These are phyloP conservation scores for Penicillium roqueforti DNA, from an alignment of 495 filamentous ascomycete species.

Conservation along the genomic window DNA sequence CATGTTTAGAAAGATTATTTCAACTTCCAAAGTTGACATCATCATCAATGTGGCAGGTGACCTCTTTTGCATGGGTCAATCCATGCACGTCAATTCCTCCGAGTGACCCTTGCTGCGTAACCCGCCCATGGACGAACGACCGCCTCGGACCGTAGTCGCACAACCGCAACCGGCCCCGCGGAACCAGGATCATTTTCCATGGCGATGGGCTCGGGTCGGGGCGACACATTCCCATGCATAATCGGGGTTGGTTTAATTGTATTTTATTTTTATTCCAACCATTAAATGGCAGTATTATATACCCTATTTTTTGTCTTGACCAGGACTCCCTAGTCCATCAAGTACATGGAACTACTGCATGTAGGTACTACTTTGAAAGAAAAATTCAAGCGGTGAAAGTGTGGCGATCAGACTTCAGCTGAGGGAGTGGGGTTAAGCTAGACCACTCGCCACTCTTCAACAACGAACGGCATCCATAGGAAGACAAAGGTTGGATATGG, in stretches of 20 bases:
- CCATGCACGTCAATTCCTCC: slow-evolving; percentile 20
- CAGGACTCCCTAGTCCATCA: slow-evolving; percentile 7
- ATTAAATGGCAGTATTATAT: not conserved
- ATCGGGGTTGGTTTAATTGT: not conserved
- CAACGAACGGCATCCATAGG: slow-evolving; percentile 9
- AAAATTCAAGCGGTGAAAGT: slow-evolving; percentile 24
- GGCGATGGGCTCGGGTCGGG: slow-evolving; percentile 32
- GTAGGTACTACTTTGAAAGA: slow-evolving; percentile 13
- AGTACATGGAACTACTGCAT: slow-evolving; percentile 29
- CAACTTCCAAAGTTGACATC: slow-evolving; percentile 9
- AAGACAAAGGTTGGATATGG: not conserved
- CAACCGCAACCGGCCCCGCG: slow-evolving; percentile 35
- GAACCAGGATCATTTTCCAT: slow-evolving; percentile 28
- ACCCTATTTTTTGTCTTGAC: not conserved
- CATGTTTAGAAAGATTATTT: not conserved
- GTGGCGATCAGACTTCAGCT: slow-evolving; percentile 36
- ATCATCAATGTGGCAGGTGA: slow-evolving; percentile 9
- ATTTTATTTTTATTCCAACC: not conserved
- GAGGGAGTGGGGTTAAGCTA: slow-evolving; percentile 25
- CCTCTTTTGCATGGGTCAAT: slow-evolving; percentile 12
- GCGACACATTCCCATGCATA: slow-evolving; percentile 15
- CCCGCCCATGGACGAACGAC: slow-evolving; percentile 10
- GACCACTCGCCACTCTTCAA: slow-evolving; percentile 21
- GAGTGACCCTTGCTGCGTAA: slow-evolving; percentile 17
- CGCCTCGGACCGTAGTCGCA: slow-evolving; percentile 29